A percentile compares a stretch with the other conserved stretches of the same genome.
Conservation (phyloP, 371 early-diverging fungal species). For the Thermomucor indicae-seudaticae region DNA sequence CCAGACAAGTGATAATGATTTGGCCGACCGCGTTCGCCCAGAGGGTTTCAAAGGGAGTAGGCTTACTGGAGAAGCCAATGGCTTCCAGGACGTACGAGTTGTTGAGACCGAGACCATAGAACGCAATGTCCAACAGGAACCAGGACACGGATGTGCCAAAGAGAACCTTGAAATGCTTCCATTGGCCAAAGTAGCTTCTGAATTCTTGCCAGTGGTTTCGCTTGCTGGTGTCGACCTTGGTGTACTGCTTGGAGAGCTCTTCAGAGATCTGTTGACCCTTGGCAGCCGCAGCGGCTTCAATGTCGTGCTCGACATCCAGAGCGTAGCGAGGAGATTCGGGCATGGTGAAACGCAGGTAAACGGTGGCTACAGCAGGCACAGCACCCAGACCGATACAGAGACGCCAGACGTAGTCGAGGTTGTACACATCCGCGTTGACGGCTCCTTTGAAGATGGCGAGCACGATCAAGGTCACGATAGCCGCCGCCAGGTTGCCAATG, state of each 20-base stretch:
- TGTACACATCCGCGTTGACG: slow-evolving; percentile 57
- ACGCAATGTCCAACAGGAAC: slow-evolving; percentile 87
- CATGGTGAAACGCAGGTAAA: slow-evolving; percentile 90
- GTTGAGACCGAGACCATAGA: slow-evolving; percentile 87
- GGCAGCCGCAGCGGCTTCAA: slow-evolving; percentile 59
- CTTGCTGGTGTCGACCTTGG: slow-evolving; percentile 37
- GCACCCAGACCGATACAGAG: slow-evolving; percentile 75
- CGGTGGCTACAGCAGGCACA: slow-evolving; percentile 78
- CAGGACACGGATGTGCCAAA: slow-evolving; percentile 76
- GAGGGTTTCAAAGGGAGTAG: slow-evolving; percentile 50
- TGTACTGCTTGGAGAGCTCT: slow-evolving; percentile 30
- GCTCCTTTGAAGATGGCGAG: slow-evolving; percentile 67
- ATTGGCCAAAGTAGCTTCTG: slow-evolving; percentile 69
- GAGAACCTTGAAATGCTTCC: slow-evolving; percentile 74
- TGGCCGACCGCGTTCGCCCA: slow-evolving; percentile 72
- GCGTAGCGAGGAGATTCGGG: slow-evolving; percentile 91
- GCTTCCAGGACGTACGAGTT: slow-evolving; percentile 65
- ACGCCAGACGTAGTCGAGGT: slow-evolving; percentile 88
- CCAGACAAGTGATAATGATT: slow-evolving; percentile 77
- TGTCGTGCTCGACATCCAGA: slow-evolving; percentile 69
- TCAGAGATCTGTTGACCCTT: slow-evolving; percentile 37
- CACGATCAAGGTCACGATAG: slow-evolving; percentile 64
- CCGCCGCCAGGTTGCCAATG: slow-evolving; percentile 79
- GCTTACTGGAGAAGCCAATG: slow-evolving; percentile 60
- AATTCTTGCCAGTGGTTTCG: slow-evolving; percentile 62